phyloP scores from a whole-genome alignment of 202 grass and related monocot species.

The Panicum virgatum region DNA sequence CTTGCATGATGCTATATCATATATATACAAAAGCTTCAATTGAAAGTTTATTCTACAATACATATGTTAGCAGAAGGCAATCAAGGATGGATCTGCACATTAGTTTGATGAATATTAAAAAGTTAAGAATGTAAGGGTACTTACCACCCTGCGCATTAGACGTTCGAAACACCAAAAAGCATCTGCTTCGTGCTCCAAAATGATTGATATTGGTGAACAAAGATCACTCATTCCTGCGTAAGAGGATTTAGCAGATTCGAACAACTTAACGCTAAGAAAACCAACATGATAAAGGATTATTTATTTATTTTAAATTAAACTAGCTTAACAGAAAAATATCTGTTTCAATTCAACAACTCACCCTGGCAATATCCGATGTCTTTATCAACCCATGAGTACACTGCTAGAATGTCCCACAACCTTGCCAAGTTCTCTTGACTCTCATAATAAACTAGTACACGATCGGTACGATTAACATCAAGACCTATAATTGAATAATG shows the following conservation, averaged over 20 bases:
- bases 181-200: constrained; percentile 97
- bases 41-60: constrained; percentile 8
- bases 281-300: background rate
- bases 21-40: constrained; percentile 12
- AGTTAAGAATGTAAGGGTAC: constrained; percentile 4
- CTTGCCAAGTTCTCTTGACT: constrained; percentile 67
- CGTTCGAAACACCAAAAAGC: constrained; percentile 99
- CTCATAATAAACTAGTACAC: constrained; percentile 93
- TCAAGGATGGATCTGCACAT: background rate
- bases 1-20: background rate
- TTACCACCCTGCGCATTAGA: constrained; percentile 96
- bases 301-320: background rate
- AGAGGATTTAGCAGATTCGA: constrained; percentile 16
- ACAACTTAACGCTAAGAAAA: constrained; percentile 15
- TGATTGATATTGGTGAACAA: constrained; percentile 92
- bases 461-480: constrained; percentile 94
- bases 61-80: background rate
- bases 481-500: constrained; percentile 56
- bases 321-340: background rate
- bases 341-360: constrained; percentile 40
- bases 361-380: constrained; percentile 98
- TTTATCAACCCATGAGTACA: constrained; percentile 95
- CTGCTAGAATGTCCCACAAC: constrained; percentile 92
- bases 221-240: constrained; percentile 97
- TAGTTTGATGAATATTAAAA: background rate